Conservation (phyloP, 148 eudicot species). For the Rhododendron ovatum region DNA sequence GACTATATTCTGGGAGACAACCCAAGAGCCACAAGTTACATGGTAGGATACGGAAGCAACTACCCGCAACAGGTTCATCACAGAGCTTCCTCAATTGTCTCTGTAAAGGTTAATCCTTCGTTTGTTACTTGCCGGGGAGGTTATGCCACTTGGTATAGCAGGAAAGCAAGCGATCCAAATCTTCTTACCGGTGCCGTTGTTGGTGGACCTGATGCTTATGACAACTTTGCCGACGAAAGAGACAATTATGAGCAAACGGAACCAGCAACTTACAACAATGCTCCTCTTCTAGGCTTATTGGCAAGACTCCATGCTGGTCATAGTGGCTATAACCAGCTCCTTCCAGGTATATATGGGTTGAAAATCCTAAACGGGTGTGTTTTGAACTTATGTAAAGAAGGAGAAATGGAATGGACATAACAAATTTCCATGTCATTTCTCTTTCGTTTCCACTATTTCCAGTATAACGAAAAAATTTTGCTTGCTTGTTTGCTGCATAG, state of each 20-base stretch:
- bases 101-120: slow-evolving; percentile 61
- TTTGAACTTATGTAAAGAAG: not conserved
- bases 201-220: slow-evolving; percentile 98
- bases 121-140: slow-evolving; percentile 89
- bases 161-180: slow-evolving; percentile 85
- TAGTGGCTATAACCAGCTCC: slow-evolving; percentile 85
- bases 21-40: slow-evolving; percentile 98
- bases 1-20: slow-evolving; percentile 99
- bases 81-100: slow-evolving; percentile 86
- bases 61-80: slow-evolving; percentile 92
- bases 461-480: not conserved
- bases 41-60: slow-evolving; percentile 95
- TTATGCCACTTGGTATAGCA: slow-evolving; percentile 85
- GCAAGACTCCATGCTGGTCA: slow-evolving; percentile 75
- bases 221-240: slow-evolving; percentile 91
- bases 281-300: slow-evolving; percentile 82
- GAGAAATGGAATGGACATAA: not conserved
- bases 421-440: not conserved
- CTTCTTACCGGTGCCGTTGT: slow-evolving; percentile 83
- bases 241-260: slow-evolving; percentile 97
- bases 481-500: not conserved
- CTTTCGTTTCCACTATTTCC: not conserved
- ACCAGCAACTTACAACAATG: slow-evolving; percentile 98
- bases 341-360: slow-evolving; percentile 33
- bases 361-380: not conserved